phyloP scores from a whole-genome alignment of 2,329 filamentous ascomycete genomes.

The Paecilomyces formosus region DNA sequence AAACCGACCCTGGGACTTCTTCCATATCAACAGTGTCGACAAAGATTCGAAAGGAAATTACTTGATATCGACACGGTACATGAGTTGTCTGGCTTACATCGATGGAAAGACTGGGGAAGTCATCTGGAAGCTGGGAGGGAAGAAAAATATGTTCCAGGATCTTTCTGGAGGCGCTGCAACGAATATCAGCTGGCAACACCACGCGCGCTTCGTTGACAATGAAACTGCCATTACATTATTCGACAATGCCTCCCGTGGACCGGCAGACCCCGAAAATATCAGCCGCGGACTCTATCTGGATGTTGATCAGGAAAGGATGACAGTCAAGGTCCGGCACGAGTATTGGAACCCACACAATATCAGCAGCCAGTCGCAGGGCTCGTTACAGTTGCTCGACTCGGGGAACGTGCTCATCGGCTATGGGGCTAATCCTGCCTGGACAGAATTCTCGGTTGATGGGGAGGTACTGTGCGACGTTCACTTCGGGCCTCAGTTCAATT shows the following conservation, averaged over 20 bases:
- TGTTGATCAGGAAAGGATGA: conserved; percentile 35
- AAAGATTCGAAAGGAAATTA: conserved; percentile 47
- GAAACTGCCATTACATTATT: conserved; percentile 30
- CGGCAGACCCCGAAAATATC: conserved; percentile 16
- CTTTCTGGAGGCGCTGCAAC: conserved; percentile 34
- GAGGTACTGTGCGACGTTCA: conserved; percentile 47
- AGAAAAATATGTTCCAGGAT: conserved; percentile 39
- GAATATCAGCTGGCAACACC: conserved; percentile 41
- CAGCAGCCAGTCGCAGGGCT: conserved; percentile 37
- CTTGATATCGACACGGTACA: conserved; percentile 46
- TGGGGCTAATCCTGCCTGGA: conserved; percentile 43
- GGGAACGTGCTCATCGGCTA: conserved; percentile 45
- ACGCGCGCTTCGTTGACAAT: conserved; percentile 38
- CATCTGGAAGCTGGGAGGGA: conserved; percentile 49
- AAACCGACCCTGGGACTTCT: conserved; percentile 43
- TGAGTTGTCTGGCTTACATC: conserved; percentile 42
- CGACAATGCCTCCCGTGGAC: conserved; percentile 29
- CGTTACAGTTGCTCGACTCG: conserved; percentile 33
- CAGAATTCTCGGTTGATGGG: conserved; percentile 42
- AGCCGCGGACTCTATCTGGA: conserved; percentile 40
- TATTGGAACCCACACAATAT: conserved; percentile 33
- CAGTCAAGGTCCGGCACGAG: conserved; percentile 33
- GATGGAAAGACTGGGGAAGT: conserved; percentile 41
- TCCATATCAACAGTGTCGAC: conserved; percentile 51
- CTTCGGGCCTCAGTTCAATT: conserved; percentile 26